Percentiles rank a stretch among this genome's conserved stretches.
Evolutionary conservation across 2,329 filamentous ascomycete species (phyloP).

Genomic region (Alternaria hordeiaustralica): DNA sequence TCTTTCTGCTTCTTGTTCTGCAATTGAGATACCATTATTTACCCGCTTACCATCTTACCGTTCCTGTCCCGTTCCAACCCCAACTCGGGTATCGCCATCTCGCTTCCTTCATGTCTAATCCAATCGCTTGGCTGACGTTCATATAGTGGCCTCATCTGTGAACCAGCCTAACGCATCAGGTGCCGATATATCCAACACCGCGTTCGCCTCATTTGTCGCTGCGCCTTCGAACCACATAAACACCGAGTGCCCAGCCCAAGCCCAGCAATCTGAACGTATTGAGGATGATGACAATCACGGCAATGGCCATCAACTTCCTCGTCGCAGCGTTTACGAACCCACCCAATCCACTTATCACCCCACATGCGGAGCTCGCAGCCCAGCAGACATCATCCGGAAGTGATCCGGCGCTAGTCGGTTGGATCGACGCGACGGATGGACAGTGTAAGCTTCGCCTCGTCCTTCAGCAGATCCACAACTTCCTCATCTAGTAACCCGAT

Average conservation of each 20-base stretch:
- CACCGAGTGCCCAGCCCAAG: not conserved
- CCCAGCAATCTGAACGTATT: not conserved
- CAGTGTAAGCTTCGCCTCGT: conserved; percentile 17
- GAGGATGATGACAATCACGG: not conserved
- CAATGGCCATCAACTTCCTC: not conserved
- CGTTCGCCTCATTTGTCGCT: not conserved
- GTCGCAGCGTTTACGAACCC: not conserved
- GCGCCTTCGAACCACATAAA: not conserved
- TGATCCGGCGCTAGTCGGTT: conserved; percentile 31
- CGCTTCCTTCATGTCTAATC: not conserved
- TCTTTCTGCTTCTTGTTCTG: not conserved
- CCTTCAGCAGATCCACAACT: not conserved
- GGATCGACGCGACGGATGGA: conserved; percentile 21
- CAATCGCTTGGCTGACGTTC: too few species aligned
- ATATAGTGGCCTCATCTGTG: too few species aligned
- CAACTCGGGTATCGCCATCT: not conserved
- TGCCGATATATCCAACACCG: not conserved
- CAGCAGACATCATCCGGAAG: conserved; percentile 16
- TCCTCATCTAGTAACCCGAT: not conserved
- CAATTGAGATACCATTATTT: not conserved
- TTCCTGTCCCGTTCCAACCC: not conserved
- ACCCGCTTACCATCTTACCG: not conserved
- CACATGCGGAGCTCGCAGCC: conserved; percentile 23
- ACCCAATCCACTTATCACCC: conserved; percentile 18
- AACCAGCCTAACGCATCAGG: too few species aligned